Evolutionary conservation across 2,329 filamentous ascomycete species (phyloP).

Genomic region (Nannizziopsis barbatae): DNA sequence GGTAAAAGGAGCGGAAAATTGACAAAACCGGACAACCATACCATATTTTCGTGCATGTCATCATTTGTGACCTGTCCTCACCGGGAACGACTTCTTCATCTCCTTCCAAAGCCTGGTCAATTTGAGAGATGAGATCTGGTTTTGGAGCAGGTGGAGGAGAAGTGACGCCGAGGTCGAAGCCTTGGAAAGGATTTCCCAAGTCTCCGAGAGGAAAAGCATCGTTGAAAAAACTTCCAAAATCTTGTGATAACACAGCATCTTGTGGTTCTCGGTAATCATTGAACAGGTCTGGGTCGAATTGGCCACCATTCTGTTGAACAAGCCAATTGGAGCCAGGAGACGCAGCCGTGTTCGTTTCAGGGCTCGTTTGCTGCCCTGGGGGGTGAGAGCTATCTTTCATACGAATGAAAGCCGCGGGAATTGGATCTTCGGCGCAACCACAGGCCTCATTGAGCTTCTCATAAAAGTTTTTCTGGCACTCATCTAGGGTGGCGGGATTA

Average conservation of each 20-base stretch:
- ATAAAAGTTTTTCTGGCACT: constrained; percentile 36
- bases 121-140: constrained; percentile 63
- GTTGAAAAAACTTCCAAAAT: constrained; percentile 60
- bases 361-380: neutral
- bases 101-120: constrained; percentile 59
- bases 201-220: constrained; percentile 70
- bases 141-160: constrained; percentile 36
- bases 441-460: constrained; percentile 36
- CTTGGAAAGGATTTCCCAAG: constrained; percentile 71
- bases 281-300: constrained; percentile 86
- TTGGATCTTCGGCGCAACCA: constrained; percentile 36
- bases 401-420: constrained; percentile 27
- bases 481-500: neutral
- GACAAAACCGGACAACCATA: constrained; percentile 40
- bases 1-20: neutral
- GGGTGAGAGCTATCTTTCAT: constrained; percentile 16
- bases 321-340: constrained; percentile 50
- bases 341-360: constrained; percentile 13
- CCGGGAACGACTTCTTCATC: constrained; percentile 56
- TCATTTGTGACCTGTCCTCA: constrained; percentile 50
- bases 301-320: constrained; percentile 66
- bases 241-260: constrained; percentile 60
- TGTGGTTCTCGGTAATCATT: constrained; percentile 86
- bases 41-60: constrained; percentile 90
- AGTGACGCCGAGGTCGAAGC: constrained; percentile 28